These are phyloP conservation scores for Lenwebbia sp. DNA, from an alignment of 345 rosid genomes.

Conservation along the genomic window DNA sequence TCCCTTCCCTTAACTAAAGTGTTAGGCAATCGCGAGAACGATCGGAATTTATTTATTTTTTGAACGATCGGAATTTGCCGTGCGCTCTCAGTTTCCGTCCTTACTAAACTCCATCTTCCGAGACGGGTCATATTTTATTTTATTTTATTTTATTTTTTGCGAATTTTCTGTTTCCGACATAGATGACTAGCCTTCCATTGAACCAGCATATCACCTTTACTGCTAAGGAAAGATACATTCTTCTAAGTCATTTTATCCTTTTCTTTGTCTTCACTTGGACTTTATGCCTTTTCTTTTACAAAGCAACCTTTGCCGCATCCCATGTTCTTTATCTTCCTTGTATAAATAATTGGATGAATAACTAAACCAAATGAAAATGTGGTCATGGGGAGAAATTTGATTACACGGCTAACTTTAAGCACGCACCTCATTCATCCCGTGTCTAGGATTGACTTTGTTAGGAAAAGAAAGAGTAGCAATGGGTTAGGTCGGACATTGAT, in stretches of 20 bases:
- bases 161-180: background rate
- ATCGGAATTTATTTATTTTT: background rate
- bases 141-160: fast-evolving
- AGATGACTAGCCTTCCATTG: background rate
- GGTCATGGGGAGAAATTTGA: background rate
- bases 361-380: background rate
- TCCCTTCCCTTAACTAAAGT: background rate
- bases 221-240: background rate
- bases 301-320: background rate
- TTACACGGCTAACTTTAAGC: background rate
- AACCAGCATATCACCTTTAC: background rate
- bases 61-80: background rate
- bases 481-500: background rate
- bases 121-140: background rate
- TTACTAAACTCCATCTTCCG: background rate
- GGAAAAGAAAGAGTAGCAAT: background rate
- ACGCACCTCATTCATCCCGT: background rate
- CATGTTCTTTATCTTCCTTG: background rate
- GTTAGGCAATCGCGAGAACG: background rate
- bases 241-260: background rate
- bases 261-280: background rate
- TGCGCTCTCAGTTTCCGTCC: background rate
- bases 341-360: background rate
- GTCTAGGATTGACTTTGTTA: background rate
- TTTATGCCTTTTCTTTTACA: background rate